Evolutionary conservation across 2,329 filamentous ascomycete genomes (phyloP).

Genomic region (Penicillium sp.): DNA sequence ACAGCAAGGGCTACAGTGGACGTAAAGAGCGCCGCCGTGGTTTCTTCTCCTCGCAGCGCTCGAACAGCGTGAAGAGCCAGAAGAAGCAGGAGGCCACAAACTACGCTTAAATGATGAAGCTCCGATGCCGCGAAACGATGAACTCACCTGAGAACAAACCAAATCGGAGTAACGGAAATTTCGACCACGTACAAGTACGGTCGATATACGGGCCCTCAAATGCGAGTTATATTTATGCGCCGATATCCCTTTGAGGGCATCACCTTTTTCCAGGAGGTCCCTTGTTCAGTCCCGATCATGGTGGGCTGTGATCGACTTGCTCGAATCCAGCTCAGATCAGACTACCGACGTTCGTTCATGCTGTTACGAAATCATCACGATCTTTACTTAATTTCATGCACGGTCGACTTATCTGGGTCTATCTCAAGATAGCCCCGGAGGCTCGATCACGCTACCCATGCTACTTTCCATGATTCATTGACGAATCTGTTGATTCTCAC

Average conservation of each 20-base stretch:
- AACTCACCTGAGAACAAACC: too few species aligned
- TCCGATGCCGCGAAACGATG: too few species aligned
- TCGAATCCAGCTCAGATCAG: background rate
- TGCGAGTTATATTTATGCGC: constrained; percentile 9
- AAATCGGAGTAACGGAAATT: background rate
- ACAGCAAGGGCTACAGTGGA: constrained; percentile 36
- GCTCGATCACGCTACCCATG: background rate
- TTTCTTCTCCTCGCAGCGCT: constrained; percentile 38
- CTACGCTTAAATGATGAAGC: constrained; percentile 22
- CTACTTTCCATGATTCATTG: constrained; percentile 13
- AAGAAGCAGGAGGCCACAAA: constrained; percentile 29
- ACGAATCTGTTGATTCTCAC: constrained; percentile 12
- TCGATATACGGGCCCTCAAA: constrained; percentile 6
- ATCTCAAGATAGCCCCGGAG: background rate
- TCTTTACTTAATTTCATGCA: constrained; percentile 17
- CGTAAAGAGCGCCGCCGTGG: constrained; percentile 40
- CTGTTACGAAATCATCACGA: constrained; percentile 24
- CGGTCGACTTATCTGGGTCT: background rate
- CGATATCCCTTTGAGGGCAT: constrained; percentile 15
- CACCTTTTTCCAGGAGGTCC: constrained; percentile 3
- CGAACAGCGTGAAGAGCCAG: constrained; percentile 30
- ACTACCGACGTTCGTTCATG: constrained; percentile 20
- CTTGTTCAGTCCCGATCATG: constrained; percentile 1
- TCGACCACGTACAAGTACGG: background rate
- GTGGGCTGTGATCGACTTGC: background rate